phyloP scores from a whole-genome alignment of 2,329 filamentous ascomycete species.

The Chaetomiaceae sp. region DNA sequence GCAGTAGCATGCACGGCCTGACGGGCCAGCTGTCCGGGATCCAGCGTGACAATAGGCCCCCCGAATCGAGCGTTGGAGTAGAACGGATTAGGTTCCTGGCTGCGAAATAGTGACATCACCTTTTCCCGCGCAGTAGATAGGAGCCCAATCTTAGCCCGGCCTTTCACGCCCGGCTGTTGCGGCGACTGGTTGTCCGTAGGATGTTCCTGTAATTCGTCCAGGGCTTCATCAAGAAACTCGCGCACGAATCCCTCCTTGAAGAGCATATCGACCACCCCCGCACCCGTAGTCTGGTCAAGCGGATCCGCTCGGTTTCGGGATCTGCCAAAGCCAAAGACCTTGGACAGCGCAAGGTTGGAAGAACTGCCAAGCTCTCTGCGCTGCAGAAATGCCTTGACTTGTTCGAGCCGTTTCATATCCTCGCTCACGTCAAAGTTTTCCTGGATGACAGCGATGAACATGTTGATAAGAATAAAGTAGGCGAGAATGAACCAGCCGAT shows the following conservation, averaged over 20 bases:
- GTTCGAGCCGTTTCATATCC: conserved; percentile 93
- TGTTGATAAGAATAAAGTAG: conserved; percentile 95
- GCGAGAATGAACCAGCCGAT: conserved; percentile 94
- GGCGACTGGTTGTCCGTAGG: conserved; percentile 35
- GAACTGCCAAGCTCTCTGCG: conserved; percentile 77
- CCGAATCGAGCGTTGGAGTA: conserved; percentile 73
- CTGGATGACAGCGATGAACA: conserved; percentile 99
- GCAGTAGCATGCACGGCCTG: conserved; percentile 83
- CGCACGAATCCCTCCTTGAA: conserved; percentile 92
- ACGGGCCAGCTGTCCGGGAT: conserved; percentile 82
- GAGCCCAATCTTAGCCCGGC: conserved; percentile 52
- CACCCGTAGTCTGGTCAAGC: conserved; percentile 83
- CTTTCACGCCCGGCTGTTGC: conserved; percentile 32
- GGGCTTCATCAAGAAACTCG: conserved; percentile 82
- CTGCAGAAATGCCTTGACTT: conserved; percentile 91
- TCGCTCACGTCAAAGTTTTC: conserved; percentile 99
- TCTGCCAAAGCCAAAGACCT: conserved; percentile 62
- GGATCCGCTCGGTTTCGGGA: conserved; percentile 67
- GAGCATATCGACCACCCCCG: conserved; percentile 90
- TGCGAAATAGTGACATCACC: conserved; percentile 51
- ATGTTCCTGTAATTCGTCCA: conserved; percentile 41
- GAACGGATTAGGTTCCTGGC: conserved; percentile 86
- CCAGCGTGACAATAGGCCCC: conserved; percentile 69
- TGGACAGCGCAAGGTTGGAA: conserved; percentile 71
- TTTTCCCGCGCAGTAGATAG: conserved; percentile 60